phyloP scores from a whole-genome alignment of 2,329 filamentous ascomycete species.

The Colletotrichum gloeosporioides region DNA sequence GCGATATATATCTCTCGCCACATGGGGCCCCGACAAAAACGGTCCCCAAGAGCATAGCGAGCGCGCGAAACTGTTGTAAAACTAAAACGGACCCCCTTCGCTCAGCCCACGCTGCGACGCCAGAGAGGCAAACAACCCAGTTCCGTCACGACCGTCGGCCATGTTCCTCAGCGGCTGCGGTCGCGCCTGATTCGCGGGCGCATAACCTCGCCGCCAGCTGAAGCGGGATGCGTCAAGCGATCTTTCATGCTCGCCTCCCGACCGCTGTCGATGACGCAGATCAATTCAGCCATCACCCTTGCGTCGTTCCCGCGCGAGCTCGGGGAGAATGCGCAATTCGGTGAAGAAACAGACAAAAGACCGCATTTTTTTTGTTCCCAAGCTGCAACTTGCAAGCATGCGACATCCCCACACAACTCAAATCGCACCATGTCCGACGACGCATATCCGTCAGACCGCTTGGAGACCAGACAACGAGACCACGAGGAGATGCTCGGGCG shows the following conservation, averaged over 20 bases:
- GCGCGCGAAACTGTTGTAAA: slow-evolving; percentile 4
- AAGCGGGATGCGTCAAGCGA: not conserved
- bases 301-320: not conserved
- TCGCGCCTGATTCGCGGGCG: not conserved
- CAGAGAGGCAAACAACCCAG: not conserved
- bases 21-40: not conserved
- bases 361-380: not conserved
- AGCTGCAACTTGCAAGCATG: not conserved
- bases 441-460: not conserved
- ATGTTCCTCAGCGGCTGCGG: not conserved
- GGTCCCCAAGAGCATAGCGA: not conserved
- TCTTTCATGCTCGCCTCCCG: not conserved
- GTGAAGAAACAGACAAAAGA: not conserved
- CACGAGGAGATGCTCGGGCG: not conserved
- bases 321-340: not conserved
- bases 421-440: not conserved
- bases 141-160: not conserved
- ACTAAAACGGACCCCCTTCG: not conserved
- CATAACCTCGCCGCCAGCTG: not conserved
- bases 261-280: not conserved
- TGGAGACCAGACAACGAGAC: not conserved
- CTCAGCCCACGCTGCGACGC: not conserved
- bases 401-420: not conserved
- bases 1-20: not conserved
- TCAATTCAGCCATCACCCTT: not conserved